Evolutionary conservation across 1,284 basidiomycete genomes (phyloP).

Genomic region (Ustilago vetiveriae): DNA sequence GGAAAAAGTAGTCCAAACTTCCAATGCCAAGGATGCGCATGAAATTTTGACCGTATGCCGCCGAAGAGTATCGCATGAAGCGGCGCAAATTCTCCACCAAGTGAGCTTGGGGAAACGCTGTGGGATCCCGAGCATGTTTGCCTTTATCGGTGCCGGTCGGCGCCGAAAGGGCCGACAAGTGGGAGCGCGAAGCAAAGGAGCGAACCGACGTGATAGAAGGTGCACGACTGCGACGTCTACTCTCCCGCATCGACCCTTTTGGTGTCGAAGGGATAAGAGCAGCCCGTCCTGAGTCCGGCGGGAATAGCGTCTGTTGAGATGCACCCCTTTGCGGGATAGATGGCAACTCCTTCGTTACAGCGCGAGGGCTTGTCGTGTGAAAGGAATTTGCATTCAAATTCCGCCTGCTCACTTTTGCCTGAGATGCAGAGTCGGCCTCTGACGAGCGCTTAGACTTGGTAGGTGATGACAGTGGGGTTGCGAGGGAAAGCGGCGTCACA

Average conservation of each 20-base stretch:
- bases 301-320: conserved; percentile 16
- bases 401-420: conserved; percentile 14
- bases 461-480: conserved; percentile 6
- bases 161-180: conserved; percentile 34
- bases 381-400: background rate
- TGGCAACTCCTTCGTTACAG: conserved; percentile 22
- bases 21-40: conserved; percentile 70
- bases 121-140: conserved; percentile 17
- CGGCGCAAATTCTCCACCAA: conserved; percentile 70
- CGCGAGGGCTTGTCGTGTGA: conserved; percentile 5
- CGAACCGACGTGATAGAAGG: conserved; percentile 54
- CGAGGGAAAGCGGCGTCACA: background rate
- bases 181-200: conserved; percentile 51
- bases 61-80: conserved; percentile 69
- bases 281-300: conserved; percentile 1
- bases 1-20: conserved; percentile 69
- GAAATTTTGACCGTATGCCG: conserved; percentile 66
- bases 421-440: background rate
- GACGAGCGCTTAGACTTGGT: conserved; percentile 15
- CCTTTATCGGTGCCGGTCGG: conserved; percentile 22
- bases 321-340: conserved; percentile 34
- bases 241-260: conserved; percentile 27
- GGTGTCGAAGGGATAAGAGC: conserved; percentile 15
- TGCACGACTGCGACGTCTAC: conserved; percentile 39
- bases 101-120: conserved; percentile 68